Conservation (phyloP, 352 stramenopile species). For the Phytophthora citricola region DNA sequence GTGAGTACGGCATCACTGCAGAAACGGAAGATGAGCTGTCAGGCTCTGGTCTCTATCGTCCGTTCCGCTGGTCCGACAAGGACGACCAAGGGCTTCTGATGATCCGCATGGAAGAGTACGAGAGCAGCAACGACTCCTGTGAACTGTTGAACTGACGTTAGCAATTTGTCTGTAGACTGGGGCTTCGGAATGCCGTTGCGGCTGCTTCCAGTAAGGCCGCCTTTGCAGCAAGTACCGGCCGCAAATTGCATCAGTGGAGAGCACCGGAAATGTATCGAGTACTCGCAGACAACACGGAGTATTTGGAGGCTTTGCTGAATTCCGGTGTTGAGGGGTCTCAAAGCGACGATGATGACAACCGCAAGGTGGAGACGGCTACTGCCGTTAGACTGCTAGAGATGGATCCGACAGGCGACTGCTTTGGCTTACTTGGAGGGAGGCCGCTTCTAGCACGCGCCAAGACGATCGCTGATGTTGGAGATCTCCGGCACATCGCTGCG, state of each 20-base stretch:
- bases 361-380: background rate
- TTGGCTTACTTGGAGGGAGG: constrained; percentile 51
- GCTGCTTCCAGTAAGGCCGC: constrained; percentile 20
- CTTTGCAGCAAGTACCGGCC: constrained; percentile 44
- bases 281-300: background rate
- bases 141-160: background rate
- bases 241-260: constrained; percentile 51
- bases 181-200: constrained; percentile 43
- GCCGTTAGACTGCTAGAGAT: constrained; percentile 22
- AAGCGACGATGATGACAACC: background rate
- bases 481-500: constrained; percentile 45
- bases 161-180: constrained; percentile 34
- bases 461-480: constrained; percentile 46
- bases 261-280: constrained; percentile 25
- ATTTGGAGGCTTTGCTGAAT: too few relatives aligned
- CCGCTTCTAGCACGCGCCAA: constrained; percentile 55
- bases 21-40: constrained; percentile 21
- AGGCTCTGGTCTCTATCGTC: constrained; percentile 10
- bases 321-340: background rate
- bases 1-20: constrained; percentile 10
- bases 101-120: constrained; percentile 49
- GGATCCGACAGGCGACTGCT: constrained; percentile 54
- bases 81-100: constrained; percentile 20
- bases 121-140: background rate
- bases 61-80: constrained; percentile 18